Base-by-base conservation (phyloP, 1,284 basidiomycete genomes). In the Cryptococcus deneoformans region DNA sequence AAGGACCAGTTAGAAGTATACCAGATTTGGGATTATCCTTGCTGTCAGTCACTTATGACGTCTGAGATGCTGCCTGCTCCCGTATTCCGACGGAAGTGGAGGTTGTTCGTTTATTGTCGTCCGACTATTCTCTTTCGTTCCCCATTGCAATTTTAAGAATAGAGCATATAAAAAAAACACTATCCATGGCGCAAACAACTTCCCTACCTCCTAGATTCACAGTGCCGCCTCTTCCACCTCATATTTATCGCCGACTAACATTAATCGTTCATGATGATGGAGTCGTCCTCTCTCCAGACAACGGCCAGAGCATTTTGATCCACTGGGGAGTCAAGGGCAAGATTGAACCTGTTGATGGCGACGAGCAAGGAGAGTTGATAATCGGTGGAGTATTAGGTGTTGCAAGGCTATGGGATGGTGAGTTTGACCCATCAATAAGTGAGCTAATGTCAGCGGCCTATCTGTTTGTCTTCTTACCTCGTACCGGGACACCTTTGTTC, bases 361-460 rank as follows among this genome's bases (percentile, higher is more conserved):
- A 37, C 8, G 59, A 64, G 11, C 59, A 56, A 11, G 62, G 60
- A 5, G 60, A 60, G 16, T 54, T 78, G 14, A 65, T 71, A 47
- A 56, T 79, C 8, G 74, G 73, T 6, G 76, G 77, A 6, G 59
- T 79, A 2, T 53, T 78, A 1, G 77, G 77, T 4, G 62, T 77
- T 12, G 71, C 75, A 1, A 54, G 75, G 29, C 55, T 79, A 24
- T 79, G 77, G 77, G 75, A 77, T 49, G 63, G 74, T 76, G 55
- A 58, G 73, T 67, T 11, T n/a, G 12, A 6, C 5, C 11, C 47
- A 12, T 5, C 47, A 4, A n/a, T 6, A 37, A 9, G 5, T 35
- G 47, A 36, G 34, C 47, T 49, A 12, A 49, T 37, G 11, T 6
- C 20, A 51, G 50, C 50, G 24, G 36, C 50, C 16, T 77, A 78